Percentiles rank a stretch among this genome's conserved stretches.
Evolutionary conservation across 352 stramenopile genomes (phyloP).

Genomic region (Globisporangium canariense): DNA sequence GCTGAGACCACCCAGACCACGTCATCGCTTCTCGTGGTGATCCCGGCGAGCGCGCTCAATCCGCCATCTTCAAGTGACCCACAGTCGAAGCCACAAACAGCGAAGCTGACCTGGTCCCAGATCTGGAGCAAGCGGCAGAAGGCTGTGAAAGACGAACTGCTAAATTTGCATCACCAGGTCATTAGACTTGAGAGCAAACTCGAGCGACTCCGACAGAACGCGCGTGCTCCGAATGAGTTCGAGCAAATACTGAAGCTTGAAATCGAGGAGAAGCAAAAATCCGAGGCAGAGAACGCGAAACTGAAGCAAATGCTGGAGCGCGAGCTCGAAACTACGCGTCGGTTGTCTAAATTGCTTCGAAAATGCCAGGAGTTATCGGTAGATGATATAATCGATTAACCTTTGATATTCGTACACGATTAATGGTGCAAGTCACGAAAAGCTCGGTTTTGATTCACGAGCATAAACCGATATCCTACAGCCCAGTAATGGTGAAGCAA

Average conservation of each 20-base stretch:
- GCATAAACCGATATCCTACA: too few species aligned
- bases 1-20: not conserved
- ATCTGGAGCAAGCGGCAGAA: not conserved
- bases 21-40: slow-evolving; percentile 10
- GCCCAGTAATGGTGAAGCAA: too few species aligned
- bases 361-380: slow-evolving; percentile 20
- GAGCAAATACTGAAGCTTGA: slow-evolving; percentile 26
- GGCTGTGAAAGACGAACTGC: not conserved
- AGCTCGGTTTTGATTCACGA: too few species aligned
- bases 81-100: not conserved
- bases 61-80: not conserved
- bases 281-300: slow-evolving; percentile 26
- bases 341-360: slow-evolving; percentile 44
- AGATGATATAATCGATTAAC: not conserved
- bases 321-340: slow-evolving; percentile 45
- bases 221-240: not conserved
- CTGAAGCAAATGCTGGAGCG: slow-evolving; percentile 27
- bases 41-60: slow-evolving; percentile 5
- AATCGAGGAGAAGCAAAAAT: slow-evolving; percentile 23
- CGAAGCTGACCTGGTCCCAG: not conserved
- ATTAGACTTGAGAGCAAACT: not conserved
- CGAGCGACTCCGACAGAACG: not conserved
- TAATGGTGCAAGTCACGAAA: too few species aligned
- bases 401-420: too few species aligned
- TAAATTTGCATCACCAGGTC: not conserved